Base-by-base conservation (phyloP, 169 alveolate genomes). In the Plasmodium gaboni region DNA sequence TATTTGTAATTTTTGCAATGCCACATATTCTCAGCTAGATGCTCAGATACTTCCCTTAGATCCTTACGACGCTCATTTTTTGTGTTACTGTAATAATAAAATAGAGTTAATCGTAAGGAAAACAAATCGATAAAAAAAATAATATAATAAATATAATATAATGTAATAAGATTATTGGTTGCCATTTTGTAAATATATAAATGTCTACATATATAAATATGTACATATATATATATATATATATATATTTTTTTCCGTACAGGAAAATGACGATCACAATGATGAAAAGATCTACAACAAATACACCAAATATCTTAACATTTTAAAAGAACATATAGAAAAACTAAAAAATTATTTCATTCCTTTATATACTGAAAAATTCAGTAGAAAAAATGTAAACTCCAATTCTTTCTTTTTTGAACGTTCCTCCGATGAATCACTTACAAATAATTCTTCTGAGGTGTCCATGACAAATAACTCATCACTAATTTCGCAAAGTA, bases 31-130 rank as follows among this genome's bases (percentile, higher is more conserved):
- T 60, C 87, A 93, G 67, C 90, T 93, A 9, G 94, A 91, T 26
- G 96, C 93, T 17, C 96, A 93, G 71, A 71, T 70, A 22, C 95
- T 91, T 28, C 94, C 93, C 15, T 68, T 93, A 70, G 96, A 93
- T 71, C 80, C 93, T 8, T 88, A 88, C 60, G 96, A 93, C 53
- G 93, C 96, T 7, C 96, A 93, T 38, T 93, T 93, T 70, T 74
- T 93, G 6, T 93, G 96, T 64, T 76, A 85, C 80, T 93, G 96
- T 88, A 93, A 93, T 44, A 73, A 94, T 24, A 93, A 92, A 74
- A 92, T 93, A 15, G 95, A 91, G 22, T 73, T 93, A 24, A 92
- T 92, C 38, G 96, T 93, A 80, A 72, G 95, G 86, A 53, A 8
- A 6, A 53, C 19, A 53, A 53, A 2, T 3, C 2, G 6, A n/a